These are phyloP conservation scores for Penicillium digitatum DNA, from an alignment of 2,329 filamentous ascomycete species.

Conservation along the genomic window DNA sequence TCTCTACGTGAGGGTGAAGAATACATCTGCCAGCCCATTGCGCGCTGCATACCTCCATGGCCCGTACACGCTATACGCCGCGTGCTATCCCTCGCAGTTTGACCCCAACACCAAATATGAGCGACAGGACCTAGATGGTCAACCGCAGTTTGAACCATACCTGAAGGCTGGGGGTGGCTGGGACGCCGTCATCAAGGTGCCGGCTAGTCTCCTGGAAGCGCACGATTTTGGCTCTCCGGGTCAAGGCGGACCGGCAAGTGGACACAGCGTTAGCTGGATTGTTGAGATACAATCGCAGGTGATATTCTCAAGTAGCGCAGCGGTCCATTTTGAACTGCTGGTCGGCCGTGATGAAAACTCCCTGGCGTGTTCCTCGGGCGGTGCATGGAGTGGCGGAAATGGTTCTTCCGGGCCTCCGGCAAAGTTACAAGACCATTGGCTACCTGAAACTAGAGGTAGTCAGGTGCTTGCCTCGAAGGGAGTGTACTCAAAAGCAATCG, in stretches of 20 bases:
- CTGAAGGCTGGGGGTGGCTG: conserved; percentile 90
- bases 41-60: conserved; percentile 95
- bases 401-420: conserved; percentile 63
- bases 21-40: conserved; percentile 82
- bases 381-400: conserved; percentile 48
- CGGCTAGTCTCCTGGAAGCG: conserved; percentile 60
- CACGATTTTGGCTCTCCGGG: conserved; percentile 33
- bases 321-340: conserved; percentile 81
- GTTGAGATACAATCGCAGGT: conserved; percentile 90
- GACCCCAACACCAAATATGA: conserved; percentile 76
- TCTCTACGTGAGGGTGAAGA: conserved; percentile 83
- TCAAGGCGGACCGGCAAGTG: conserved; percentile 43
- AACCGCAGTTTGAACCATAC: conserved; percentile 91
- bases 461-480: conserved; percentile 64
- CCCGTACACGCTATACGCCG: conserved; percentile 83
- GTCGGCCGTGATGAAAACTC: conserved; percentile 83
- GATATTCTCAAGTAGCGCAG: conserved; percentile 84
- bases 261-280: conserved; percentile 71
- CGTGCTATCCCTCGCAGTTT: conserved; percentile 79
- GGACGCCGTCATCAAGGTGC: conserved; percentile 74
- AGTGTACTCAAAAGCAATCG: conserved; percentile 77
- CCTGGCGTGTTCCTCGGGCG: conserved; percentile 61
- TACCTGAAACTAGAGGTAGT: conserved; percentile 52
- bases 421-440: conserved; percentile 71
- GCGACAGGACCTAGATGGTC: conserved; percentile 65